These are phyloP conservation scores for Fusarium siculi DNA, from an alignment of 2,329 filamentous ascomycete genomes.

Conservation along the genomic window DNA sequence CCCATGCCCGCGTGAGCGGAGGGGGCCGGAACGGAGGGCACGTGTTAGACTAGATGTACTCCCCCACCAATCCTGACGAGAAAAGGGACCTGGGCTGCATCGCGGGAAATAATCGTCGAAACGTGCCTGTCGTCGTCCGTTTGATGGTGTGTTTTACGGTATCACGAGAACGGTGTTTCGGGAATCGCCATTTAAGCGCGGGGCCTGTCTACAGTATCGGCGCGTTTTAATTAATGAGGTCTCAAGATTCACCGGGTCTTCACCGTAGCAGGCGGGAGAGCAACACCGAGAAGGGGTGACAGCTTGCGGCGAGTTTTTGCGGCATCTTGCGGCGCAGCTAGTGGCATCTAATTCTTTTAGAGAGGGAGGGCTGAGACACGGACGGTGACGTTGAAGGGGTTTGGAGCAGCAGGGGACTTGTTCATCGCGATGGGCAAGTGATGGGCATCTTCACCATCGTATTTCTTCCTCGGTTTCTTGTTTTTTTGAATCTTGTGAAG, in stretches of 20 bases:
- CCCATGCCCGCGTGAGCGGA: slow-evolving; percentile 42
- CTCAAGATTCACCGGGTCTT: slow-evolving; percentile 4
- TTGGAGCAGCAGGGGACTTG: not conserved
- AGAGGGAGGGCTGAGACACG: not conserved
- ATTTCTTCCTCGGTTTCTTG: not conserved
- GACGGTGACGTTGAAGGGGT: not conserved
- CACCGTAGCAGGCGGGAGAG: slow-evolving; percentile 1
- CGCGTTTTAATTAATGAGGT: not conserved
- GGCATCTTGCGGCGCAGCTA: slow-evolving; percentile 12
- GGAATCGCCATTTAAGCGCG: slow-evolving; percentile 25
- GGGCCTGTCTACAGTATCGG: not conserved
- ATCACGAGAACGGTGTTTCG: slow-evolving; percentile 5
- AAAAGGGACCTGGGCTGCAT: slow-evolving; percentile 2
- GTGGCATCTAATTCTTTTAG: not conserved
- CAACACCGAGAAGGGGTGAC: not conserved
- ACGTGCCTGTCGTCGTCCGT: slow-evolving; percentile 29
- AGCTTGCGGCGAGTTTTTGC: not conserved
- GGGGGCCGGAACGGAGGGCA: slow-evolving; percentile 40
- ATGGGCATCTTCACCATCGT: not conserved
- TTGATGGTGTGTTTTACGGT: slow-evolving; percentile 33
- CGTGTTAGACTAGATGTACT: slow-evolving; percentile 25
- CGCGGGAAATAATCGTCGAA: slow-evolving; percentile 44
- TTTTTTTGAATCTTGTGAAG: not conserved
- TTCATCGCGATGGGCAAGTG: not conserved
- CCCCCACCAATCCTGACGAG: accelerated